phyloP scores from a whole-genome alignment of 2,329 filamentous ascomycete species.

The Helotiales sp. region DNA sequence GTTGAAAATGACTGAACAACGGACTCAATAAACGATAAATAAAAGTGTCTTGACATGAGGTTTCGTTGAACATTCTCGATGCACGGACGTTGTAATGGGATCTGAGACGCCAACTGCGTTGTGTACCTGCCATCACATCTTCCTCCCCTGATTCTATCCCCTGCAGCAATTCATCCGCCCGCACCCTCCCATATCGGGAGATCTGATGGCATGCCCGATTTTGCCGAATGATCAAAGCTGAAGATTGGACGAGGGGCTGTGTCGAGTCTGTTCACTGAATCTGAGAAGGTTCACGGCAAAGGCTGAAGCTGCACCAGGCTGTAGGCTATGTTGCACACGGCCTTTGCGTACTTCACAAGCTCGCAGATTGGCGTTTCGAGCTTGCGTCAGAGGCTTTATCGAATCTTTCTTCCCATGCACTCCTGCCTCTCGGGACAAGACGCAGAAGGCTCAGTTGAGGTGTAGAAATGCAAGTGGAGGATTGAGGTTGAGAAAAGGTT shows the following conservation, averaged over 20 bases:
- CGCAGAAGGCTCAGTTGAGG: background rate
- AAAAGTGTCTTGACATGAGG: background rate
- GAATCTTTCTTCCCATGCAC: background rate
- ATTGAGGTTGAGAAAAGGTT: conserved; percentile 1
- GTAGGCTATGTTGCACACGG: no score
- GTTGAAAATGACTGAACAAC: background rate
- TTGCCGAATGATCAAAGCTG: background rate
- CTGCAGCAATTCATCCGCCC: conserved; percentile 16
- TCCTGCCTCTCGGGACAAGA: background rate
- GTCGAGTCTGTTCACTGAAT: background rate
- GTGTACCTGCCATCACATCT: conserved; percentile 14
- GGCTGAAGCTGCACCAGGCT: background rate
- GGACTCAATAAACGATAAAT: background rate
- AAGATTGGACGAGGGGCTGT: conserved; percentile 15
- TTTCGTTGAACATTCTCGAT: background rate
- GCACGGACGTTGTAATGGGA: conserved; percentile 22
- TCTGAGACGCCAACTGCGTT: conserved; percentile 22
- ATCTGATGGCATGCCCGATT: conserved; percentile 2
- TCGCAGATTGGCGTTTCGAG: background rate
- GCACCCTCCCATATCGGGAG: conserved; percentile 17
- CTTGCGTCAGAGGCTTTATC: background rate
- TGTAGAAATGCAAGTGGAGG: background rate
- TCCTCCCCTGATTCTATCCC: conserved; percentile 14
- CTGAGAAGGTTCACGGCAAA: background rate
- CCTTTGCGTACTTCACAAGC: background rate